Evolutionary conservation across 495 filamentous ascomycete genomes (phyloP).

Genomic region (Podospora anserina): DNA sequence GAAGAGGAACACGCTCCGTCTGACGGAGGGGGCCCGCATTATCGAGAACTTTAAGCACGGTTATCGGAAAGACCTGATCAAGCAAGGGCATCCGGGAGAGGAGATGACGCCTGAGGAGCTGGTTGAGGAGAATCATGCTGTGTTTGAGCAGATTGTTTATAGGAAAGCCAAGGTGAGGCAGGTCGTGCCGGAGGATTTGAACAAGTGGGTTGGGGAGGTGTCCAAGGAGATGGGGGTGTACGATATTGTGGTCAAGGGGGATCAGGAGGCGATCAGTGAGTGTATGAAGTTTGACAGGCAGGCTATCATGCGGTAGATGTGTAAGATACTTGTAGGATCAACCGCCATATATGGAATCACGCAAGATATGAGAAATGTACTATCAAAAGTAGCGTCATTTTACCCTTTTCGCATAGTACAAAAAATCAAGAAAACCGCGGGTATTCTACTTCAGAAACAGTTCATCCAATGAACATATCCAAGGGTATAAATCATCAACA

Average conservation of each 20-base stretch:
- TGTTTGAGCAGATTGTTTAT: constrained; percentile 39
- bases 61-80: constrained; percentile 19
- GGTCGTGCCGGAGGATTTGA: constrained; percentile 34
- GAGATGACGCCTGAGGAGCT: constrained; percentile 27
- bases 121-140: constrained; percentile 25
- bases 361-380: too few relatives aligned
- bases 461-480: too few relatives aligned
- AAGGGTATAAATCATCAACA: too few relatives aligned
- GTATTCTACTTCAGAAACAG: too few relatives aligned
- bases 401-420: too few relatives aligned
- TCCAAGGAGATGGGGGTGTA: constrained; percentile 57
- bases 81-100: constrained; percentile 19
- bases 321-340: neutral
- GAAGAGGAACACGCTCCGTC: constrained; percentile 31
- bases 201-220: constrained; percentile 40
- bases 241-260: constrained; percentile 29
- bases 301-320: neutral
- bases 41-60: constrained; percentile 33
- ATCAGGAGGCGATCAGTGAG: constrained; percentile 23
- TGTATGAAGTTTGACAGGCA: constrained; percentile 21
- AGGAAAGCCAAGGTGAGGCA: constrained; percentile 40
- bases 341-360: too few relatives aligned
- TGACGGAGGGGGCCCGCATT: constrained; percentile 32
- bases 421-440: too few relatives aligned
- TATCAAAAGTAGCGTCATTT: too few relatives aligned